Percentiles rank a stretch among this genome's conserved stretches.
phyloP scores from a whole-genome alignment of 1,139 yeast genomes.

The Sugiyamaella pinicola region DNA sequence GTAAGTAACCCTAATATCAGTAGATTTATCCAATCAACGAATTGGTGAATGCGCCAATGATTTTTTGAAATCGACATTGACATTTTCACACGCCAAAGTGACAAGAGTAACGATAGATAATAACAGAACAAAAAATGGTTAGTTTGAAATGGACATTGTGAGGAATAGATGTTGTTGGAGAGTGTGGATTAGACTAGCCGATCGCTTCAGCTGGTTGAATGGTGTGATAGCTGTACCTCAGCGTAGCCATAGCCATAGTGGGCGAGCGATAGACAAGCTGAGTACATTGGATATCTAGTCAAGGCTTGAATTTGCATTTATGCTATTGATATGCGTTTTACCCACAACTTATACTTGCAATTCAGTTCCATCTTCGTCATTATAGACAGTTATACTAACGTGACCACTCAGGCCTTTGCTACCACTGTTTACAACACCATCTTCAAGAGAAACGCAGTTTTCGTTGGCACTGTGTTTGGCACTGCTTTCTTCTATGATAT shows the following conservation, averaged over 20 bases:
- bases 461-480: conserved; percentile 81
- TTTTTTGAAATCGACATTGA: conserved; percentile 7
- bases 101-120: neutral
- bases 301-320: too few relatives aligned
- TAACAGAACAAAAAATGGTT: neutral
- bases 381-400: too few relatives aligned
- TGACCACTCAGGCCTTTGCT: conserved; percentile 46
- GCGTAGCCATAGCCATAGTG: too few relatives aligned
- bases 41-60: conserved; percentile 1
- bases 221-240: too few relatives aligned
- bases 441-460: conserved; percentile 91
- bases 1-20: conserved; percentile 4
- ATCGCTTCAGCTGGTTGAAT: too few relatives aligned
- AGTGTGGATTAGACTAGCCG: too few relatives aligned
- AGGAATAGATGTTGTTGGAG: neutral
- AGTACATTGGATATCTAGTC: too few relatives aligned
- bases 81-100: conserved; percentile 1
- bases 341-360: too few relatives aligned
- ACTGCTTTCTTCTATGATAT: conserved; percentile 91
- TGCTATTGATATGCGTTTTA: too few relatives aligned
- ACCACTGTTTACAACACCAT: conserved; percentile 65
- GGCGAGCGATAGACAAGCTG: too few relatives aligned
- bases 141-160: neutral
- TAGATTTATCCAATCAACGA: conserved; percentile 11
- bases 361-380: too few relatives aligned